Conservation (phyloP, 306 rosid species). For the Corylus americana region DNA sequence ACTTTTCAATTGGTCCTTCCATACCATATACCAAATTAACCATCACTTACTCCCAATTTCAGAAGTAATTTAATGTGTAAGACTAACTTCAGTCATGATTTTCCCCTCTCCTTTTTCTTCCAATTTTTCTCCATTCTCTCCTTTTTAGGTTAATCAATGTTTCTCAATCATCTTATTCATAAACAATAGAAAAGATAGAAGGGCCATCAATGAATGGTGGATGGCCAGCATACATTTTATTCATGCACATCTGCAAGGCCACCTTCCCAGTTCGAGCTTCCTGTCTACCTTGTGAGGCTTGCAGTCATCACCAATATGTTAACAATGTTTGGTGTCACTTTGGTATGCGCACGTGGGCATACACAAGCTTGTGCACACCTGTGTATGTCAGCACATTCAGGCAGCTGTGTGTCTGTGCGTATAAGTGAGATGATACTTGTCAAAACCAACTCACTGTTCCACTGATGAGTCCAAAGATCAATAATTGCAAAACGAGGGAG, state of each 20-base stretch:
- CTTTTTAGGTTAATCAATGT: neutral
- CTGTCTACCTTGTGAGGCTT: neutral
- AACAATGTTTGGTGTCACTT: neutral
- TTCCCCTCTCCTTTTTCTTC: neutral
- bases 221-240: neutral
- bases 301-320: neutral
- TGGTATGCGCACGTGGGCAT: neutral
- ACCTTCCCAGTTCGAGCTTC: neutral
- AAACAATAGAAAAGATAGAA: neutral
- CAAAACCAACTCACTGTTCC: no score
- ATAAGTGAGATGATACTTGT: no score
- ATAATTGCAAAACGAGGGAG: no score
- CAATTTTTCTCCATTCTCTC: neutral
- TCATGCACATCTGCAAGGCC: no score
- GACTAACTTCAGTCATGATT: neutral
- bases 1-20: neutral
- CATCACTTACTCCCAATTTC: neutral
- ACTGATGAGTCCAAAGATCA: no score
- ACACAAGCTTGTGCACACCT: neutral
- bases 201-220: neutral
- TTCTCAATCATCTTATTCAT: neutral
- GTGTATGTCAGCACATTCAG: constrained; percentile 1
- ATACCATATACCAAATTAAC: constrained; percentile 1
- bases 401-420: neutral
- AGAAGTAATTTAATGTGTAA: neutral